Evolutionary conservation across 2,329 filamentous ascomycete genomes (phyloP).

Genomic region (Trichoderma sp.): DNA sequence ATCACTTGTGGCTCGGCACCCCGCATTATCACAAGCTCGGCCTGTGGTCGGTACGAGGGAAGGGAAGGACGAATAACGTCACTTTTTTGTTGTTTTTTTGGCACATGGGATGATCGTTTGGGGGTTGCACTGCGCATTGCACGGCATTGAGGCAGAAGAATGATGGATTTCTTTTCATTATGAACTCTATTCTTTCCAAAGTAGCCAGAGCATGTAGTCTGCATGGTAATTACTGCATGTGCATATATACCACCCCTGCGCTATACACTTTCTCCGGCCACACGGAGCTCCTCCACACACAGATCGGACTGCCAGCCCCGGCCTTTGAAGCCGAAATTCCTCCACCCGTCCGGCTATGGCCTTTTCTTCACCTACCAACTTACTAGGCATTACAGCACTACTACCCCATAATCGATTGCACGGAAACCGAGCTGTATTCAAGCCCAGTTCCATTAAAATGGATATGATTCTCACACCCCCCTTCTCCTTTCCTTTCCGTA

Average conservation of each 20-base stretch:
- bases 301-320: conserved; percentile 14
- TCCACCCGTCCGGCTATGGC: conserved; percentile 24
- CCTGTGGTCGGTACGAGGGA: conserved; percentile 48
- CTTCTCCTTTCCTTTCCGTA: background rate
- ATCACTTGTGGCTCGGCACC: conserved; percentile 33
- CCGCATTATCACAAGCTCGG: conserved; percentile 63
- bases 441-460: too few relatives aligned
- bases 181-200: too few relatives aligned
- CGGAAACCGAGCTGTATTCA: background rate
- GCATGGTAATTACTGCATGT: background rate
- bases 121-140: background rate
- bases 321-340: conserved; percentile 22
- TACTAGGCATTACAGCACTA: background rate
- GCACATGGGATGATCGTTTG: background rate
- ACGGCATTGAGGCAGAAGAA: background rate
- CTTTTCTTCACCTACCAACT: background rate
- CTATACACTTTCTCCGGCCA: conserved; percentile 6
- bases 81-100: conserved; percentile 24
- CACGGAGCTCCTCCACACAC: conserved; percentile 23
- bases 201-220: too few relatives aligned
- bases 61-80: conserved; percentile 29
- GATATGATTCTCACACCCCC: background rate
- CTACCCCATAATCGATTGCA: background rate
- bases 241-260: background rate
- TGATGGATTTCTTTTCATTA: too few relatives aligned